Percentiles rank a stretch among this genome's conserved stretches.
These are phyloP conservation scores for Anethum foeniculum DNA, from an alignment of 140 eudicot genomes.

Conservation along the genomic window DNA sequence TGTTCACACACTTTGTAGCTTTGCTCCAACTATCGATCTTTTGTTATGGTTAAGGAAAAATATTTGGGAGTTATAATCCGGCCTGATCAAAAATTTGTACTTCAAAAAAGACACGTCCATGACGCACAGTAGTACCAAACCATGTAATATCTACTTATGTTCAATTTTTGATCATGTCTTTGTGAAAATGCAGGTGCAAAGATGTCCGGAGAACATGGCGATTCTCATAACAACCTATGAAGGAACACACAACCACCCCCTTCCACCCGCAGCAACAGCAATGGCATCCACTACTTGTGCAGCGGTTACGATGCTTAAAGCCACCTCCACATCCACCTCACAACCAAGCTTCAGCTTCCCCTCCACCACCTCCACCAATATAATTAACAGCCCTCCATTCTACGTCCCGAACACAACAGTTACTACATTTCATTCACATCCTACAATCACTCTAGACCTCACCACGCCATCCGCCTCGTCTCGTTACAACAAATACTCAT, in stretches of 20 bases:
- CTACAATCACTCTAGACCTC: conserved; percentile 55
- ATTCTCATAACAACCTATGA: conserved; percentile 53
- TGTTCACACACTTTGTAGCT: too few relatives aligned
- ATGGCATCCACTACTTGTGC: conserved; percentile 66
- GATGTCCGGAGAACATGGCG: conserved; percentile 44
- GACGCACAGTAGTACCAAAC: too few relatives aligned
- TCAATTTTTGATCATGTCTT: background rate
- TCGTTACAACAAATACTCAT: conserved; percentile 25
- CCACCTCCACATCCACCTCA: conserved; percentile 42
- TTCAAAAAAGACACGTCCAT: too few relatives aligned
- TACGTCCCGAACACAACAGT: conserved; percentile 31
- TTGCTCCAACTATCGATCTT: too few relatives aligned
- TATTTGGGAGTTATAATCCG: too few relatives aligned
- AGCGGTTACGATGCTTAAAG: conserved; percentile 52
- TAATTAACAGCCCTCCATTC: conserved; percentile 23
- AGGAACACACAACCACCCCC: conserved; percentile 55
- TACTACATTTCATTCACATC: conserved; percentile 36
- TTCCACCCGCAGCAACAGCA: conserved; percentile 44
- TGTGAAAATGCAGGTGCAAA: conserved; percentile 34
- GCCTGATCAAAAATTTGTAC: too few relatives aligned
- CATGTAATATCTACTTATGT: too few relatives aligned
- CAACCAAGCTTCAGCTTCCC: conserved; percentile 24
- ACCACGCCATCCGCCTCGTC: conserved; percentile 22
- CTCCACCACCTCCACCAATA: conserved; percentile 21
- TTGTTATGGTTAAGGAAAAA: too few relatives aligned